These are phyloP conservation scores for Madurella fahalii DNA, from an alignment of 2,329 filamentous ascomycete genomes.

Conservation along the genomic window DNA sequence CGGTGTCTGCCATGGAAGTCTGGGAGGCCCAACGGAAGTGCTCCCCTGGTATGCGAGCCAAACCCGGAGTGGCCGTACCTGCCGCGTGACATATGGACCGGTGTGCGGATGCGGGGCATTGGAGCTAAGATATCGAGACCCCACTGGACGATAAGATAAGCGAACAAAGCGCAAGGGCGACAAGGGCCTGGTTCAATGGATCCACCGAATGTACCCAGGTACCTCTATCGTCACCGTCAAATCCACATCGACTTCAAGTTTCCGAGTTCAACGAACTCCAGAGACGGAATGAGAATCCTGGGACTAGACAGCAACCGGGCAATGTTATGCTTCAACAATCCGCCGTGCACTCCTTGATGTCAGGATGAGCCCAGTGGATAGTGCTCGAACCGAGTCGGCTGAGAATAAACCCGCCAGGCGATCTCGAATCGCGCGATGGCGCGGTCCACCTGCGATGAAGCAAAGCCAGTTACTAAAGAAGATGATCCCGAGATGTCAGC, in stretches of 20 bases:
- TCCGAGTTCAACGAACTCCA: too few species aligned
- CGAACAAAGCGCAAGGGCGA: background rate
- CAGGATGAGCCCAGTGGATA: too few species aligned
- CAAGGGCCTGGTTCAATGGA: background rate
- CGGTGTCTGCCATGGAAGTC: too few species aligned
- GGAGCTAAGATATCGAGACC: background rate
- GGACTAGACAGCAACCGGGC: too few species aligned
- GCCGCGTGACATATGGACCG: slow-evolving; percentile 2
- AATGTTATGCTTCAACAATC: too few species aligned
- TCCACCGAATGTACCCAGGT: too few species aligned
- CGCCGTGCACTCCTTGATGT: too few species aligned
- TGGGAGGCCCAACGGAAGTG: too few species aligned
- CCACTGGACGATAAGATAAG: background rate
- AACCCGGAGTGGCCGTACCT: background rate
- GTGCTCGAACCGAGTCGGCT: background rate
- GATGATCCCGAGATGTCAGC: background rate
- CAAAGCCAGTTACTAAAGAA: background rate
- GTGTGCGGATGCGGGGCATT: background rate
- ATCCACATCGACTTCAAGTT: too few species aligned
- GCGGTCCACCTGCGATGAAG: background rate
- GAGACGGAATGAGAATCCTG: too few species aligned
- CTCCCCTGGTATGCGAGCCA: background rate
- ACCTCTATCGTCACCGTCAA: too few species aligned
- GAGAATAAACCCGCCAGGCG: background rate
- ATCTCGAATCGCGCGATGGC: background rate